A percentile compares a stretch with the other conserved stretches of the same genome.
Evolutionary conservation across 352 stramenopile genomes (phyloP).

Genomic region (Pythium chondricola): DNA sequence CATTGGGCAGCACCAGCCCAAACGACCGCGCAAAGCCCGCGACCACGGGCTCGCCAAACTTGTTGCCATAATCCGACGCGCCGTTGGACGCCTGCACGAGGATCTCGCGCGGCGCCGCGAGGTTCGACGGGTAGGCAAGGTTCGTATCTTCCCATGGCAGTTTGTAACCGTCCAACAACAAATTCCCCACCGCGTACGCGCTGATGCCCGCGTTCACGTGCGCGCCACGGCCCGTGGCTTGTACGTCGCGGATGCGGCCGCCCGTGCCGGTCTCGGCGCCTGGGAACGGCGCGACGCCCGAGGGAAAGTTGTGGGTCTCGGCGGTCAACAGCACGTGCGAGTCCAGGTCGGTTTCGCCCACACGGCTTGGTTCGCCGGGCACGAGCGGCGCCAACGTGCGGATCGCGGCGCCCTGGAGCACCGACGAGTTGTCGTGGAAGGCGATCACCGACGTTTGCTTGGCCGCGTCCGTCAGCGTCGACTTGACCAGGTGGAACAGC

Average conservation of each 20-base stretch:
- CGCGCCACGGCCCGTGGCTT: conserved; percentile 95
- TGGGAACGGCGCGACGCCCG: conserved; percentile 92
- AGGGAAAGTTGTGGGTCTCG: conserved; percentile 99
- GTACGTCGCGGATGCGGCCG: conserved; percentile 97
- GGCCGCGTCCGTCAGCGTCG: conserved; percentile 87
- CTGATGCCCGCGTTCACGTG: conserved; percentile 92
- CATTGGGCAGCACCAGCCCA: conserved; percentile 92
- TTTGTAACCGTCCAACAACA: conserved; percentile 94
- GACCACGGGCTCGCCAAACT: conserved; percentile 99
- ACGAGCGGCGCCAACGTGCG: conserved; percentile 69
- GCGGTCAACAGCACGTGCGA: conserved; percentile 97
- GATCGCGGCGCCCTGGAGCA: conserved; percentile 93
- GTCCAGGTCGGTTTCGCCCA: conserved; percentile 64
- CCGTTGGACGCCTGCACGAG: conserved; percentile 96
- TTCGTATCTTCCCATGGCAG: conserved; percentile 95
- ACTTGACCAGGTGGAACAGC: conserved; percentile 99
- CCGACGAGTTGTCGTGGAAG: conserved; percentile 99
- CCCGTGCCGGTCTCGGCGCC: conserved; percentile 96
- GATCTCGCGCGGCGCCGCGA: conserved; percentile 92
- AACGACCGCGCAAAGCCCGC: conserved; percentile 97
- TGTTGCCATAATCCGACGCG: conserved; percentile 99
- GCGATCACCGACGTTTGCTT: conserved; percentile 97
- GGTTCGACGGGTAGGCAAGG: conserved; percentile 88
- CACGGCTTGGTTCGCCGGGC: conserved; percentile 55
- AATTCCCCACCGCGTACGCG: conserved; percentile 90